Base-by-base conservation (phyloP, 1,139 yeast genomes). In the Debaryomycetaceae sp. region DNA sequence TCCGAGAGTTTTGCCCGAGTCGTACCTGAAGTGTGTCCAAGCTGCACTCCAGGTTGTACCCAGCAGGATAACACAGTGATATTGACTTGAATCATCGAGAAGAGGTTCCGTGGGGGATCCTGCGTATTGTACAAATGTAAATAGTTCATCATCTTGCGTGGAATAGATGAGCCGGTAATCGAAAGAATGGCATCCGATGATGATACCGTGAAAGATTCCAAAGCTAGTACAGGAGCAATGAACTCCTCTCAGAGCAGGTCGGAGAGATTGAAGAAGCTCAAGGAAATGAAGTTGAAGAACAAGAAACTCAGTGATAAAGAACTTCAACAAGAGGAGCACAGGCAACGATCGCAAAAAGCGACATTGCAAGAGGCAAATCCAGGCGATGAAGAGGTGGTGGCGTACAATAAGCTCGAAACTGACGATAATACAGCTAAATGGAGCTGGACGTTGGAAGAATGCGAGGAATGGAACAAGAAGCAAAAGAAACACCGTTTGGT, bases 361-460 rank as follows among this genome's bases (percentile, higher is more conserved):
- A 27, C 31, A 7, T 27, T 11, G 31, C 31, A 4, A 4, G 31
- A 27, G 11, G 31, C 2, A 7, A 2, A 27, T 4, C 31, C 4
- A 11, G 76, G 74, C 0, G 70, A 66, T 24, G 72, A 70, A 41
- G 65, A 60, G 47, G 75, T 72, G 23, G 60, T 80, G 14, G 54
- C 65, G 39, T 67, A 76, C 42, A 76, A 24, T 8, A 14, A 17
- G 3, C 17, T 5, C 30, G 20, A 24, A 23, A 6, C 41, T 24
- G 31, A 17, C 2, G 36, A 27, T 27, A 35, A 38, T 17, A 17
- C 35, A n/a, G 35, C 24, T 8, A 38, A 78, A 5, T 66, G 86
- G 72, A 78, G 76, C 42, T 87, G 86, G 68, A 76, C 88, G 0
- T 76, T 86, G 2, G 83, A 80, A 45, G 87, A 88, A 44, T 76